Conservation (phyloP, 495 filamentous ascomycete genomes). For the Talaromyces proteolyticus region DNA sequence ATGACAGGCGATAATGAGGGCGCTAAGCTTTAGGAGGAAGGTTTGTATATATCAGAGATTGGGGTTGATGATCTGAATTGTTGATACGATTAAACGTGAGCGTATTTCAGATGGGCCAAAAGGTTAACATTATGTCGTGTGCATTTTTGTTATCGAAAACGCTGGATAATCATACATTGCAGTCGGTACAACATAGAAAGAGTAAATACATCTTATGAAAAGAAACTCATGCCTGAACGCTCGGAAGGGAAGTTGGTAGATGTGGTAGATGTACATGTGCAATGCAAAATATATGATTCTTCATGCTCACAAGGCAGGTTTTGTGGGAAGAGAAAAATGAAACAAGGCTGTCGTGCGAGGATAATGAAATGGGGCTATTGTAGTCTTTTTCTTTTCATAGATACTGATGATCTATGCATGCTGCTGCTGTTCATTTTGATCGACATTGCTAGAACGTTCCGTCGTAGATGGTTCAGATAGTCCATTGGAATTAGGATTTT, state of each 20-base stretch:
- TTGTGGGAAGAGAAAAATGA: background rate
- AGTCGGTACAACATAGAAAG: background rate
- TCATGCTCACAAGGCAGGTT: background rate
- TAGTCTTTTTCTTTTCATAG: too few relatives aligned
- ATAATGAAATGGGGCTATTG: too few relatives aligned
- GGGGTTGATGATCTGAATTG: background rate
- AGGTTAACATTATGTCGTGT: too few relatives aligned
- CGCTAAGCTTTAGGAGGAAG: constrained; percentile 1
- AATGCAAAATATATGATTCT: background rate
- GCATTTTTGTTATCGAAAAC: background rate
- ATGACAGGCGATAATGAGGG: constrained; percentile 16
- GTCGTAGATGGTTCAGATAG: too few relatives aligned
- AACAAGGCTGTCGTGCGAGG: background rate
- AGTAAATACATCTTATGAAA: background rate
- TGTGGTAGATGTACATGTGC: background rate
- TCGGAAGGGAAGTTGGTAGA: background rate
- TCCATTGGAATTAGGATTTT: background rate
- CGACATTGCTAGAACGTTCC: background rate
- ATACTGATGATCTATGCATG: background rate
- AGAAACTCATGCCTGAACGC: background rate
- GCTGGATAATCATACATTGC: background rate
- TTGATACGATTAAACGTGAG: too few relatives aligned
- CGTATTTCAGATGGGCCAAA: too few relatives aligned
- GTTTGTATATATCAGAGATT: background rate
- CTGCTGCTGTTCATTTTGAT: background rate